phyloP scores from a whole-genome alignment of 805 yeast genomes.

The Kodamaea nitidulidarum region DNA sequence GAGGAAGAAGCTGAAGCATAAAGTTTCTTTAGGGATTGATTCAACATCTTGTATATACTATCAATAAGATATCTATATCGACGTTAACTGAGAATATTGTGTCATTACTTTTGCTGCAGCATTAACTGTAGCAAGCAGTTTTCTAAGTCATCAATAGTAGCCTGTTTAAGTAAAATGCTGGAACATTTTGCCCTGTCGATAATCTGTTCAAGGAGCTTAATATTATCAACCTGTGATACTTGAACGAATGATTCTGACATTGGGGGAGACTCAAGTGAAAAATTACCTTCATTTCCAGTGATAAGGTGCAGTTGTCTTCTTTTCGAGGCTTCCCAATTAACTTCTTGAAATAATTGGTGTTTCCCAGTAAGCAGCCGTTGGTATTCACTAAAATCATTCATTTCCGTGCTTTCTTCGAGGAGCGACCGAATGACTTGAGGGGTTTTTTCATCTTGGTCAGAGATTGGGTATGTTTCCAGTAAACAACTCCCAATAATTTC shows the following conservation, averaged over 20 bases:
- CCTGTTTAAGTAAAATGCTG: conserved; percentile 9
- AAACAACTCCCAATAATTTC: conserved; percentile 61
- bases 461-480: conserved; percentile 29
- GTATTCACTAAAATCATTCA: neutral
- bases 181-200: neutral
- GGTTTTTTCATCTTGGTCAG: neutral
- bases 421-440: neutral
- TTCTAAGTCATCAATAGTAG: conserved; percentile 17
- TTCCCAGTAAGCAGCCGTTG: neutral
- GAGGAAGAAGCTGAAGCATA: conserved; percentile 5
- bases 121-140: neutral
- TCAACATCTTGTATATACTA: conserved; percentile 6
- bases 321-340: neutral
- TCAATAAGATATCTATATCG: neutral
- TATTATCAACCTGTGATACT: neutral
- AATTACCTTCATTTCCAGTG: neutral
- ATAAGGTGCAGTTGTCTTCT: neutral
- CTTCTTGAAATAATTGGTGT: neutral
- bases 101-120: neutral
- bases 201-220: neutral
- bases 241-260: too few species aligned
- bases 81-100: neutral
- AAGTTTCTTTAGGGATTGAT: neutral
- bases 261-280: neutral
- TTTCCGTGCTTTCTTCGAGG: neutral